These are phyloP conservation scores for Allium fistulosum DNA, from an alignment of 106 monocot genomes.

Conservation along the genomic window DNA sequence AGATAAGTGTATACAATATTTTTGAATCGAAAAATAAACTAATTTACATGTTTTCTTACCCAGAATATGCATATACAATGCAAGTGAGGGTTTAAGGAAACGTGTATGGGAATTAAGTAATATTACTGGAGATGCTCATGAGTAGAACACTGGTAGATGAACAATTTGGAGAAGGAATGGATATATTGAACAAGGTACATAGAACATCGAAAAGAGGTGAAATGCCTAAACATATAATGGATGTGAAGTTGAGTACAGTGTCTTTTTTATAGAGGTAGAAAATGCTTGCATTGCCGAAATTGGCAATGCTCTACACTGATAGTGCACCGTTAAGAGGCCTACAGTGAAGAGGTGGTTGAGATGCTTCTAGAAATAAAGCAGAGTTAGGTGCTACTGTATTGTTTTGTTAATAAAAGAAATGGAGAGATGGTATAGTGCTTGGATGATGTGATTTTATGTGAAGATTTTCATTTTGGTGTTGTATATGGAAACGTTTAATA, in stretches of 20 bases:
- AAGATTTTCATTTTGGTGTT: too few species aligned
- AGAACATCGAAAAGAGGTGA: slow-evolving; percentile 46
- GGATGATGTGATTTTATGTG: too few species aligned
- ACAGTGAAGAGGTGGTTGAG: slow-evolving; percentile 85
- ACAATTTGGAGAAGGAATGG: slow-evolving; percentile 70
- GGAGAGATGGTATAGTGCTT: too few species aligned
- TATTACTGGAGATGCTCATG: slow-evolving; percentile 72
- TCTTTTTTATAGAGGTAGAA: slow-evolving; percentile 81
- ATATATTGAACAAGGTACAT: slow-evolving; percentile 82
- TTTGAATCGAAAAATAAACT: too few species aligned
- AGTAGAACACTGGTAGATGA: slow-evolving; percentile 55
- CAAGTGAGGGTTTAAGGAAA: slow-evolving; percentile 79
- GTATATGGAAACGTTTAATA: too few species aligned
- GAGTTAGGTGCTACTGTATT: slow-evolving; percentile 4
- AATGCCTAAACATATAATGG: slow-evolving; percentile 82
- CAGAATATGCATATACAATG: slow-evolving; percentile 95
- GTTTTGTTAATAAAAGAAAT: neutral
- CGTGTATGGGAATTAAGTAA: slow-evolving; percentile 78
- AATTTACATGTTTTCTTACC: neutral
- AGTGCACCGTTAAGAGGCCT: slow-evolving; percentile 51
- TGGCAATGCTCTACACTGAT: slow-evolving; percentile 77
- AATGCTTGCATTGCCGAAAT: slow-evolving; percentile 64
- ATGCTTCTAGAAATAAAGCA: slow-evolving; percentile 61
- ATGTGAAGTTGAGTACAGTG: slow-evolving; percentile 67
- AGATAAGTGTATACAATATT: too few species aligned